Percentiles rank a stretch among this genome's conserved stretches.
phyloP scores from a whole-genome alignment of 306 rosid species.

The Acacia confusa region DNA sequence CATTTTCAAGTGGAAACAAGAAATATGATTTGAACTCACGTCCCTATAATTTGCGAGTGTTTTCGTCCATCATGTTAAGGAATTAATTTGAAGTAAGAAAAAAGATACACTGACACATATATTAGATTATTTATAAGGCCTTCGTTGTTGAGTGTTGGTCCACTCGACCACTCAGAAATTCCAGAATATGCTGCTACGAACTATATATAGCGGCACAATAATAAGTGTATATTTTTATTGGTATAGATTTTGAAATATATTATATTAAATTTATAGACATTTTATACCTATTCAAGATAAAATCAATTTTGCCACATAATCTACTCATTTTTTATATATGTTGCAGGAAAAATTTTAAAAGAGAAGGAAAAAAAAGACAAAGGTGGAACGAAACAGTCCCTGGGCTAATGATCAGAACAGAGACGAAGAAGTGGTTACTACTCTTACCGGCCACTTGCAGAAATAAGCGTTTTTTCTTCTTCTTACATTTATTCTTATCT shows the following conservation, averaged over 20 bases:
- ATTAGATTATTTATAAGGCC: background rate
- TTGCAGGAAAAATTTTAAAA: too few relatives aligned
- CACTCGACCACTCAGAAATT: background rate
- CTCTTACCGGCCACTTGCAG: too few relatives aligned
- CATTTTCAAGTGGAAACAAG: background rate
- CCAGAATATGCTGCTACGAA: background rate
- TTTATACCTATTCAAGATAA: too few relatives aligned
- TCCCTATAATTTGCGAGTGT: background rate
- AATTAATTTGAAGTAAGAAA: background rate
- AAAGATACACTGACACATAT: background rate
- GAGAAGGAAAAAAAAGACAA: too few relatives aligned
- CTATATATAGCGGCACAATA: background rate
- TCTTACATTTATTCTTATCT: too few relatives aligned
- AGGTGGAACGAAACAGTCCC: too few relatives aligned
- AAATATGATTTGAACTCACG: background rate
- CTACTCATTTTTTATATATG: too few relatives aligned
- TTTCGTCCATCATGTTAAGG: background rate
- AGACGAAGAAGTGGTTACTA: too few relatives aligned
- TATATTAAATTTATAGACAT: background rate
- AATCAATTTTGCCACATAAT: too few relatives aligned
- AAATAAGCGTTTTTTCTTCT: too few relatives aligned
- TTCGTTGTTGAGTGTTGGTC: background rate
- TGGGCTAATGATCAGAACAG: too few relatives aligned
- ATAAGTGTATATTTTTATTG: too few relatives aligned
- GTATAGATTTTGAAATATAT: background rate